Evolutionary conservation across 2,329 filamentous ascomycete genomes (phyloP).

Genomic region (Byssochlamys sp.): DNA sequence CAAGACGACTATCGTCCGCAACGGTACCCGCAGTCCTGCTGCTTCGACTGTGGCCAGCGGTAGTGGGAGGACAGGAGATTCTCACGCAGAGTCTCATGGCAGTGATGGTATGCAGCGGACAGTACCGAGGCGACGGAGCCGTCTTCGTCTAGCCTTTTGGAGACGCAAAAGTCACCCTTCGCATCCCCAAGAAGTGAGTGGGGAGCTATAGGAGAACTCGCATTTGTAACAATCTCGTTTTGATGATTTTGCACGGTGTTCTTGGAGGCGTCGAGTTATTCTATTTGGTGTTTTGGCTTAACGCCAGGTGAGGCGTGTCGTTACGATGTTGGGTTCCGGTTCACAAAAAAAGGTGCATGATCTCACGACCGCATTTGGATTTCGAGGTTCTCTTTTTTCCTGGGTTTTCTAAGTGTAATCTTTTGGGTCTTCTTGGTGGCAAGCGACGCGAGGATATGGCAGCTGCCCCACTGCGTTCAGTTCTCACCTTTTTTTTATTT

Average conservation of each 20-base stretch:
- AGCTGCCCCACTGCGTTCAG: background rate
- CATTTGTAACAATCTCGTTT: constrained; percentile 8
- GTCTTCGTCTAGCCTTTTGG: constrained; percentile 34
- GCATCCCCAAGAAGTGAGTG: constrained; percentile 22
- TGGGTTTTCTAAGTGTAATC: constrained; percentile 3
- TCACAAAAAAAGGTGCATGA: constrained; percentile 21
- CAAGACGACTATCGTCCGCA: constrained; percentile 12
- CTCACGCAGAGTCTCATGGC: constrained; percentile 6
- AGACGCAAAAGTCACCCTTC: constrained; percentile 22
- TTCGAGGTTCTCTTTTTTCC: constrained; percentile 8
- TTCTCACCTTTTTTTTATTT: constrained; percentile 3
- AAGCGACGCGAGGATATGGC: background rate
- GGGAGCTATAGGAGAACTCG: constrained; percentile 18
- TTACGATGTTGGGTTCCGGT: constrained; percentile 7
- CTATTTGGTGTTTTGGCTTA: constrained; percentile 3
- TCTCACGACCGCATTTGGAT: constrained; percentile 16
- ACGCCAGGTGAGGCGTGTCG: background rate
- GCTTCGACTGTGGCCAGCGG: constrained; percentile 17
- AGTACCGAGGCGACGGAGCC: constrained; percentile 29
- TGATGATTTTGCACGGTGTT: constrained; percentile 12
- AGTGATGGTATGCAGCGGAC: constrained; percentile 13
- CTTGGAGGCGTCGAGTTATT: constrained; percentile 6
- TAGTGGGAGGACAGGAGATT: constrained; percentile 10
- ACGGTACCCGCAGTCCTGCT: constrained; percentile 17
- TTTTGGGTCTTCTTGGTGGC: constrained; percentile 3